phyloP scores from a whole-genome alignment of 179 eudicot species.

The Monotropa hypopitys region DNA sequence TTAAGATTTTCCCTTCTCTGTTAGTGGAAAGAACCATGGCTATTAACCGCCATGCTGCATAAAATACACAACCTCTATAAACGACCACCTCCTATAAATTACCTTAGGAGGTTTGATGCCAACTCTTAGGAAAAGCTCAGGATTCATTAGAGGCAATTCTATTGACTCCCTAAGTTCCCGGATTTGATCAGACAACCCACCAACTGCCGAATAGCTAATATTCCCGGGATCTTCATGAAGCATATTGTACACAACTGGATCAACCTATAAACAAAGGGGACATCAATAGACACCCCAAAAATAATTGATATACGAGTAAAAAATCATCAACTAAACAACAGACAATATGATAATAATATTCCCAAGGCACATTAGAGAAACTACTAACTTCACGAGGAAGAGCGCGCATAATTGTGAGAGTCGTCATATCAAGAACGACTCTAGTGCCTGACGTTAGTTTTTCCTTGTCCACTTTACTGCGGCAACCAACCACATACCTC shows the following conservation, averaged over 20 bases:
- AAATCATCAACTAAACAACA: neutral
- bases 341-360: neutral
- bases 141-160: conserved; percentile 95
- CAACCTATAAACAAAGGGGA: conserved; percentile 40
- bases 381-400: conserved; percentile 89
- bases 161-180: conserved; percentile 93
- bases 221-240: conserved; percentile 99
- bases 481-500: conserved; percentile 94
- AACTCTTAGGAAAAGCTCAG: conserved; percentile 90
- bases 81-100: neutral
- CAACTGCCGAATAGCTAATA: conserved; percentile 93
- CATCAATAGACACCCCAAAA: neutral
- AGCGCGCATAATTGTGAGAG: conserved; percentile 97
- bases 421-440: conserved; percentile 98
- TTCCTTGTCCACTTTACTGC: conserved; percentile 94
- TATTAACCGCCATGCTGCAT: neutral
- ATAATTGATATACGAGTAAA: neutral
- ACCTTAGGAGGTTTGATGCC: conserved; percentile 94
- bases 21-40: neutral
- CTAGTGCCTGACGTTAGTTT: conserved; percentile 86
- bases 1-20: neutral
- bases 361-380: neutral
- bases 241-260: conserved; percentile 97
- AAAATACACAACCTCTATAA: neutral
- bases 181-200: conserved; percentile 93